Percentiles rank a stretch among this genome's conserved stretches.
Evolutionary conservation across 2,329 filamentous ascomycete species (phyloP).

Genomic region (Verticillium klebahnii): DNA sequence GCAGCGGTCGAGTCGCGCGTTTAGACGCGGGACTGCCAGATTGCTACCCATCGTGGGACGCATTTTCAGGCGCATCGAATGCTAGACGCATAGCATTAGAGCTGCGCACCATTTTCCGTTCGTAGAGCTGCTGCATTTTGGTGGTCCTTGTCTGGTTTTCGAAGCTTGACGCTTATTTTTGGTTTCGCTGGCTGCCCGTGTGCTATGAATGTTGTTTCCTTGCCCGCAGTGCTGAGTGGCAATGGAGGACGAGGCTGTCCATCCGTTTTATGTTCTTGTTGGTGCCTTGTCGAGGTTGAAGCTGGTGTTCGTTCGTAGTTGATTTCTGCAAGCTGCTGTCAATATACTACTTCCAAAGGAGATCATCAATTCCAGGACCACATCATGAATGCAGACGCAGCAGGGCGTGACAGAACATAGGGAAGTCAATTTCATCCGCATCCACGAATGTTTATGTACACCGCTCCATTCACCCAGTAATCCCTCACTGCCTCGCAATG

Average conservation of each 20-base stretch:
- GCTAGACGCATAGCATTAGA: neutral
- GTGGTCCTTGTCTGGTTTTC: neutral
- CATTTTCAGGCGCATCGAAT: neutral
- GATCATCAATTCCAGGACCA: neutral
- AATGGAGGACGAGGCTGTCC: too few species aligned
- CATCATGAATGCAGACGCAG: neutral
- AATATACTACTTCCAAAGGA: neutral
- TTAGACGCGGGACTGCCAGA: neutral
- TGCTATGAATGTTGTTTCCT: neutral
- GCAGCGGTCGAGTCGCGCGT: constrained; percentile 28
- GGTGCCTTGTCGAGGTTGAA: neutral
- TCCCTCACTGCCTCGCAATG: constrained; percentile 14
- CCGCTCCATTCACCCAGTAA: neutral
- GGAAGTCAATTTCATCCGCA: neutral
- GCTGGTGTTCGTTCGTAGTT: neutral
- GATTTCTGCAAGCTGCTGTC: neutral
- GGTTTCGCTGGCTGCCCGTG: neutral
- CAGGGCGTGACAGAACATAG: neutral
- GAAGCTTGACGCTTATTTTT: neutral
- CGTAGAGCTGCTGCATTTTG: neutral
- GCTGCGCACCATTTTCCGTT: neutral
- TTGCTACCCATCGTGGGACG: neutral
- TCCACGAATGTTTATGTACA: constrained; percentile 2
- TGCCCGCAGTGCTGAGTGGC: neutral
- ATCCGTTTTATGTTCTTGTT: neutral